These are phyloP conservation scores for Prototheca wickerhamii DNA, from an alignment of 163 green algal species.

Conservation along the genomic window DNA sequence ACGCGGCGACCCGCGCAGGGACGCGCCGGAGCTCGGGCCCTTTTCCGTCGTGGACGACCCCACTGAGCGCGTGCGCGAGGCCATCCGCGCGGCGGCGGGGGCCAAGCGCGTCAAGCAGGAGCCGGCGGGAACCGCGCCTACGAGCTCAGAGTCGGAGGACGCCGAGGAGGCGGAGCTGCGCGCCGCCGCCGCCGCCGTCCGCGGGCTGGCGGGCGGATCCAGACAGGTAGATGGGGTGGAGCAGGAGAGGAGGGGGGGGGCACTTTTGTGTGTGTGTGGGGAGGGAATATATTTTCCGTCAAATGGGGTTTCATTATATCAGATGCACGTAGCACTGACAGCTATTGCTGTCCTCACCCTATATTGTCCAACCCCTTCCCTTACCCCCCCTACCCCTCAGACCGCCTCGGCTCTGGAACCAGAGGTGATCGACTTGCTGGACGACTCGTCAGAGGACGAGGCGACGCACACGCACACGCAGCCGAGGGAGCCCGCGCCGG, in stretches of 20 bases:
- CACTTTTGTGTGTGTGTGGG: neutral
- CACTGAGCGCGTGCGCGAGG: too few species aligned
- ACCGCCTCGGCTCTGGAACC: slow-evolving; percentile 2
- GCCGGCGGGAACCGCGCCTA: neutral
- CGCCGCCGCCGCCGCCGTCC: slow-evolving; percentile 15
- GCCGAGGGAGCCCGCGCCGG: too few species aligned
- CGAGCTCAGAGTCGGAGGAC: slow-evolving; percentile 24
- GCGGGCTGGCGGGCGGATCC: neutral
- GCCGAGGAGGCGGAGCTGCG: slow-evolving; percentile 36
- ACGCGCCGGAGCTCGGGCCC: slow-evolving; percentile 1
- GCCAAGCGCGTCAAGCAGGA: neutral
- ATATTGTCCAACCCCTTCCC: neutral
- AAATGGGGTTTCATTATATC: too few species aligned
- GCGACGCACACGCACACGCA: neutral
- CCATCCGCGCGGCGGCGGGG: neutral
- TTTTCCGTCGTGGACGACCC: neutral
- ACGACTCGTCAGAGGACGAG: slow-evolving; percentile 35
- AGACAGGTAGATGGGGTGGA: neutral
- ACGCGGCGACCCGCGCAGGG: slow-evolving; percentile 12
- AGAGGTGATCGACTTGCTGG: slow-evolving; percentile 47
- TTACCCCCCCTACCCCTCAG: neutral
- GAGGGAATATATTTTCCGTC: too few species aligned
- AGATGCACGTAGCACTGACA: too few species aligned
- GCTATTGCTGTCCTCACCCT: too few species aligned
- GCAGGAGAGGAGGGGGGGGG: neutral